Base-by-base conservation (phyloP, 352 stramenopile species). In the Globisporangium recalcitrans region DNA sequence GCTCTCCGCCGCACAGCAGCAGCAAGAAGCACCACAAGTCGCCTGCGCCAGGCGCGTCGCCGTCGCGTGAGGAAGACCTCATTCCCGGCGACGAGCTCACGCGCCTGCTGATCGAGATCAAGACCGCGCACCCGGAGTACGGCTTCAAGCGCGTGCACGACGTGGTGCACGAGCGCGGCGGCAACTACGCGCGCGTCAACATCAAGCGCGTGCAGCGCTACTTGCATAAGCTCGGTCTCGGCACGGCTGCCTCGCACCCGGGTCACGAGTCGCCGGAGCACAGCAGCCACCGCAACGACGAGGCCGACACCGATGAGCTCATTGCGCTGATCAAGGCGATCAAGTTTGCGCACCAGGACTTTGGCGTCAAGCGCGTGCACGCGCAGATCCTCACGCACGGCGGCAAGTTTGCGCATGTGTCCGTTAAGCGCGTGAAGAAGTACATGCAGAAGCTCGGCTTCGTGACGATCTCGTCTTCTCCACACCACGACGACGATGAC, bases 361-460 rank as follows among this genome's bases (percentile, higher is more conserved):
- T 84, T 49, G 84, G 82, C 32, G 74, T 85, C 72, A 95, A 95
- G 80, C 84, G 85, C 59, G 75, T 91, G 58, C 82, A 93, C 72
- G 77, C 85, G 14, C 69, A 92, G 63, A 83, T 95, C 38, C 58
- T 79, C 27, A 79, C 77, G 10, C 86, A 95, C 65, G 84, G 84
- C 64, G 83, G 83, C 57, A 90, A 93, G 69, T 95, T 84, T 58
- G 69, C 66, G 49, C 77, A 70, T 54, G 84, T 95, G 44, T 82
- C 84, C 2, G 68, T 91, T 14, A 91, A 92, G 65, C 80, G 86
- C 48, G 82, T 95, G 24, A 90, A 88, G 69, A 90, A 89, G 53
- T 93, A 90, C 65, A 77, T 95, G 74, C 82, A 91, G 65, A 93
- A 91, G 62, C 65, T 95, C 53, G 84, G 82, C 4, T 73, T 93